Base-by-base conservation (phyloP, 1,139 yeast genomes). In the Hemisphaericaspora xylofermentans region DNA sequence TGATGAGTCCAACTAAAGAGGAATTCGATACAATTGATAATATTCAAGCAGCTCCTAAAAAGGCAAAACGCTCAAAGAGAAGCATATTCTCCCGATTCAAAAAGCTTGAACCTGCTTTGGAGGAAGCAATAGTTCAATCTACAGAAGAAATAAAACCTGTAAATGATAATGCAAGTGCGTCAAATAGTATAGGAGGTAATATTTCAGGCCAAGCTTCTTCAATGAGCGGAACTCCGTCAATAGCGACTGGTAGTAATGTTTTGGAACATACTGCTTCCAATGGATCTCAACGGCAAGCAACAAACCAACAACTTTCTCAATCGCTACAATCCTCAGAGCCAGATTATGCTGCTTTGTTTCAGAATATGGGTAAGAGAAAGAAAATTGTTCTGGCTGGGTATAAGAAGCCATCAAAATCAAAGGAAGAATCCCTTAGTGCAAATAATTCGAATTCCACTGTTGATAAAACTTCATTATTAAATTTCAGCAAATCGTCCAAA, bases 331-430 rank as follows among this genome's bases (percentile, higher is more conserved):
- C 15, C n/a, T 39, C 43, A 27, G 72, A 65, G 40, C 76, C 76
- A 1, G 74, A 72, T 50, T 72, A 72, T 50, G 76, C 71, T 2
- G 75, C 76, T 3, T 60, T 72, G 24, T 72, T 72, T 49, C 69
- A 70, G 44, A 68, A 69, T 41, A 74, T 72, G 6, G 76, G 76
- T 2, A 72, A 71, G 46, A 53, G 77, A 30, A 66, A 68, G 45
- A 63, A 60, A 29, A 60, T 63, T 17, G 64, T 60, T 12, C 19
- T 44, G 10, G 24, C 44, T 27, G 45, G 51, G 32, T 58, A 59
- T 44, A 51, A 57, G 40, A 66, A 58, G 30, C 45, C 44, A n/a
- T 42, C 46, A 21, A 31, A 44, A 28, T 28, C 44, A 28, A 36
- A 33, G 39, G 45, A 12, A 36, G 45, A 37, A 35, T 30, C 25